phyloP scores from a whole-genome alignment of 1,139 yeast genomes.

The Pichia sp. region DNA sequence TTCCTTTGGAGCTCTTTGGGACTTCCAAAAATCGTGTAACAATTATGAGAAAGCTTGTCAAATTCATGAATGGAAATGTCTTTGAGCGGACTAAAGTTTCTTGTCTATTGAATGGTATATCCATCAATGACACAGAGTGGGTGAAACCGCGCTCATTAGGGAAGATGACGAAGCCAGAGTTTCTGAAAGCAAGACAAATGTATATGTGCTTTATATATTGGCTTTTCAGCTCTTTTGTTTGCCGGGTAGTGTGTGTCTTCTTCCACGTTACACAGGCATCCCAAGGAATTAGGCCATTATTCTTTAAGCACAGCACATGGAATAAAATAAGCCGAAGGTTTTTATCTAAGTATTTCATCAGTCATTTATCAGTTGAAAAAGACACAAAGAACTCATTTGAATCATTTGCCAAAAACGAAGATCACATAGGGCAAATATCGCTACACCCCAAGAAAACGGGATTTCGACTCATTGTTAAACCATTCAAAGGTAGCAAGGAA shows the following conservation, averaged over 20 bases:
- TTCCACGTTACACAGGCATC: slow-evolving; percentile 66
- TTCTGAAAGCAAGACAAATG: slow-evolving; percentile 27
- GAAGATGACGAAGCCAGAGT: slow-evolving; percentile 34
- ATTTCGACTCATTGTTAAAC: slow-evolving; percentile 56
- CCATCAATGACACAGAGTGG: slow-evolving; percentile 42
- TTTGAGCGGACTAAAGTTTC: slow-evolving; percentile 28
- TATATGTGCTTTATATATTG: slow-evolving; percentile 45
- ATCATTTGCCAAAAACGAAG: slow-evolving; percentile 17
- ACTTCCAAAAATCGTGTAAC: slow-evolving; percentile 38
- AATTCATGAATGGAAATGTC: slow-evolving; percentile 34
- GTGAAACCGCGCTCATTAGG: slow-evolving; percentile 27
- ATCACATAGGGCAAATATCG: slow-evolving; percentile 25
- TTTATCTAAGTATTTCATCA: slow-evolving; percentile 33
- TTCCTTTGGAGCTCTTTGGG: slow-evolving; percentile 56
- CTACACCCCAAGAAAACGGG: slow-evolving; percentile 51
- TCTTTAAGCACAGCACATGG: slow-evolving; percentile 63
- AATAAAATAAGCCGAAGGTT: slow-evolving; percentile 34
- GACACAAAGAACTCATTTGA: slow-evolving; percentile 19
- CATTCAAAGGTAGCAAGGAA: slow-evolving; percentile 29
- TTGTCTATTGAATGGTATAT: slow-evolving; percentile 29
- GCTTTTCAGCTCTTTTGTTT: slow-evolving; percentile 46
- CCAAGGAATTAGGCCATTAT: slow-evolving; percentile 34
- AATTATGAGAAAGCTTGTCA: slow-evolving; percentile 33
- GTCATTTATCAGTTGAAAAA: slow-evolving; percentile 25
- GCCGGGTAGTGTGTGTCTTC: slow-evolving; percentile 41